A percentile compares a stretch with the other conserved stretches of the same genome.
Conservation (phyloP, 371 early-diverging fungal genomes). For the Apophysomyces trapeziformis region DNA sequence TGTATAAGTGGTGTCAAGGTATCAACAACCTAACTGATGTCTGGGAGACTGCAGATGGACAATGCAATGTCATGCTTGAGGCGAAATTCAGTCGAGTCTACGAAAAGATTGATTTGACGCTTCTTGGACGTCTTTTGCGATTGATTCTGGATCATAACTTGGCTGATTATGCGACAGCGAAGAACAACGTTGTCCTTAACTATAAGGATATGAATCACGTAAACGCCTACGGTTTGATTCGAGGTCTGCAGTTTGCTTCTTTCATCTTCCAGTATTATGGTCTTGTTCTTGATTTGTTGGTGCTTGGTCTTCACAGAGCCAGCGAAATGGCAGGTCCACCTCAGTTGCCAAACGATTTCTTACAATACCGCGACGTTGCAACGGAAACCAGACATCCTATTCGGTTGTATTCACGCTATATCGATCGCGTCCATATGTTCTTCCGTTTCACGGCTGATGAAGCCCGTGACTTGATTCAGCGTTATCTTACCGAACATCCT, state of each 20-base stretch:
- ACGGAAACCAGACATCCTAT: constrained; percentile 97
- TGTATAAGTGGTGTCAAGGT: constrained; percentile 98
- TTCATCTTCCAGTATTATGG: constrained; percentile 99
- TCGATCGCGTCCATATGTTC: constrained; percentile 94
- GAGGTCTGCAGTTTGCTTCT: constrained; percentile 97
- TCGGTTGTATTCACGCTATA: constrained; percentile 93
- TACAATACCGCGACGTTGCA: constrained; percentile 93
- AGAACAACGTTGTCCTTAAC: constrained; percentile 95
- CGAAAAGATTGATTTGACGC: constrained; percentile 97
- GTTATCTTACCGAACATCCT: constrained; percentile 97
- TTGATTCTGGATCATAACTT: constrained; percentile 98
- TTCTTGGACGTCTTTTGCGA: constrained; percentile 94
- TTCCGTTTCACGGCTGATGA: constrained; percentile 95
- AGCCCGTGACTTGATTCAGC: constrained; percentile 93
- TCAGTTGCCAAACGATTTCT: constrained; percentile 93
- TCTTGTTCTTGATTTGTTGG: constrained; percentile 92
- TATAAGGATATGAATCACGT: constrained; percentile 99
- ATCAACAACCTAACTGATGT: constrained; percentile 95
- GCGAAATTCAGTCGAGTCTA: constrained; percentile 90
- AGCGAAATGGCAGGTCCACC: constrained; percentile 98
- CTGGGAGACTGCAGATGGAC: constrained; percentile 93
- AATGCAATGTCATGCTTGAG: constrained; percentile 96
- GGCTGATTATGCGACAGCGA: constrained; percentile 99
- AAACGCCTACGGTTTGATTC: constrained; percentile 96
- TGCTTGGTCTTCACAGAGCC: constrained; percentile 96